Percentiles rank a stretch among this genome's conserved stretches.
Evolutionary conservation across 495 filamentous ascomycete species (phyloP).

Genomic region (Penicillium steckii): DNA sequence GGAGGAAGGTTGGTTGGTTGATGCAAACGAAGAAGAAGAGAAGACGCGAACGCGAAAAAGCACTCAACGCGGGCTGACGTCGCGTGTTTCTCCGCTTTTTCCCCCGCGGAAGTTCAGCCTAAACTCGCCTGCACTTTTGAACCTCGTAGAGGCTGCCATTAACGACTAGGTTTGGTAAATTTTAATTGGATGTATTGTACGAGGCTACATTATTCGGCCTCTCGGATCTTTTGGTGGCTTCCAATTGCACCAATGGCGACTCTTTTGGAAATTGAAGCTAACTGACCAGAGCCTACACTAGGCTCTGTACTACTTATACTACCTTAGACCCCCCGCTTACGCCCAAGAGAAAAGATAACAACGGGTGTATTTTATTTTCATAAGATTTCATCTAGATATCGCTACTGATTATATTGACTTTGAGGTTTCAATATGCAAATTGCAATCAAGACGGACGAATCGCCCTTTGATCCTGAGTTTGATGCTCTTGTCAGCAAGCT

Average conservation of each 20-base stretch:
- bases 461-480: conserved; percentile 33
- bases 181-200: neutral
- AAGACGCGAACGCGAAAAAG: conserved; percentile 12
- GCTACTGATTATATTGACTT: too few relatives aligned
- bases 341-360: too few relatives aligned
- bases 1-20: conserved; percentile 8
- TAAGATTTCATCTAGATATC: too few relatives aligned
- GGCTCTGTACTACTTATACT: too few relatives aligned
- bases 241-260: too few relatives aligned
- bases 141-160: neutral
- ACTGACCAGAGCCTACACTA: too few relatives aligned
- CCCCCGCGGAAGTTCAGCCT: neutral
- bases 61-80: conserved; percentile 25
- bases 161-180: too few relatives aligned
- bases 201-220: neutral
- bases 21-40: conserved; percentile 3
- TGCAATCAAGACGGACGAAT: neutral
- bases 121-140: neutral
- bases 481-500: conserved; percentile 29
- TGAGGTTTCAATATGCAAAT: neutral
- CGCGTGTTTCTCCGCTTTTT: neutral
- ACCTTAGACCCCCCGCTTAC: too few relatives aligned
- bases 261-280: too few relatives aligned
- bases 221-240: neutral
- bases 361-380: too few relatives aligned